These are phyloP conservation scores for Phytophthora megakarya DNA, from an alignment of 352 stramenopile species.

Conservation along the genomic window DNA sequence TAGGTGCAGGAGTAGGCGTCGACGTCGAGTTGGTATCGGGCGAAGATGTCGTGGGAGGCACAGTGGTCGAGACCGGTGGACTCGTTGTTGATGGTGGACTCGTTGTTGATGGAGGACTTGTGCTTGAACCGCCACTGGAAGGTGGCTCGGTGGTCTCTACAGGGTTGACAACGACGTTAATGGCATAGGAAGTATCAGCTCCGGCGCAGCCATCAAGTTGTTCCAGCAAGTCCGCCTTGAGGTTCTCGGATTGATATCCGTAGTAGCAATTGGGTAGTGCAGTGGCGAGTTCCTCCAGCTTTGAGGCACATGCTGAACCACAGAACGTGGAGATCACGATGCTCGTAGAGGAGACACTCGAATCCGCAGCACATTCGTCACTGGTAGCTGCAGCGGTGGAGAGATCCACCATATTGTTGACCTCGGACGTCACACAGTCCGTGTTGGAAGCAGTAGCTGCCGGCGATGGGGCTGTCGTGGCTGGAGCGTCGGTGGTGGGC, in stretches of 20 bases:
- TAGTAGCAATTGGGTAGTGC: slow-evolving; percentile 30
- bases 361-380: slow-evolving; percentile 16
- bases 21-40: slow-evolving; percentile 16
- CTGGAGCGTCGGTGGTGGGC: slow-evolving; percentile 7
- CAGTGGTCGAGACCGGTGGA: slow-evolving; percentile 5
- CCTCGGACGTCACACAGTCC: slow-evolving; percentile 22
- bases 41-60: background rate
- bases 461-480: slow-evolving; percentile 9
- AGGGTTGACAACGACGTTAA: slow-evolving; percentile 11
- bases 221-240: slow-evolving; percentile 19
- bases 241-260: slow-evolving; percentile 22
- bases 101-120: slow-evolving; percentile 11
- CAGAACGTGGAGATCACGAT: slow-evolving; percentile 20
- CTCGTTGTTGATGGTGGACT: slow-evolving; percentile 14
- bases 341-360: slow-evolving; percentile 16
- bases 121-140: too few species aligned
- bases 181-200: slow-evolving; percentile 6
- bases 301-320: slow-evolving; percentile 16
- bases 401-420: slow-evolving; percentile 18
- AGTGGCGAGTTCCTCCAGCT: slow-evolving; percentile 21
- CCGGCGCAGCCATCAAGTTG: slow-evolving; percentile 13
- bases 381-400: slow-evolving; percentile 24
- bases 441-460: slow-evolving; percentile 9
- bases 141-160: slow-evolving; percentile 12
- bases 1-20: slow-evolving; percentile 17